These are phyloP conservation scores for Rhodomyrtus psidioides DNA, from an alignment of 441 rosid genomes.

Conservation along the genomic window DNA sequence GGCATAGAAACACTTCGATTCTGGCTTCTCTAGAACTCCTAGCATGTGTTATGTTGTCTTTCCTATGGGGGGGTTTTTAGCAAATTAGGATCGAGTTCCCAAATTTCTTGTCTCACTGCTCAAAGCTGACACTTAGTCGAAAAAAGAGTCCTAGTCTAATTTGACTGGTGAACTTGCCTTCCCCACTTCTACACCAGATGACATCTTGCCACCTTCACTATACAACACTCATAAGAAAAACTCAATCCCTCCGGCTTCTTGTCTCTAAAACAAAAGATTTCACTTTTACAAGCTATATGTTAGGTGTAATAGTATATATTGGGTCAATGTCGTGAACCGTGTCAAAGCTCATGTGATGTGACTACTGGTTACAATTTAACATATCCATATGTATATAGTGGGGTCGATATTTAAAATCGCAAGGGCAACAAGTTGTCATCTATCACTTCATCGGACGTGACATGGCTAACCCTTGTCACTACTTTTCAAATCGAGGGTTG, in stretches of 20 bases:
- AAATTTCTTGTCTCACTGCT: not conserved
- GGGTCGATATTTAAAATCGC: not conserved
- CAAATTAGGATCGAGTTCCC: not conserved
- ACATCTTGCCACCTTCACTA: not conserved
- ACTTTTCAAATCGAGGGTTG: not conserved
- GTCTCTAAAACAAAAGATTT: not conserved
- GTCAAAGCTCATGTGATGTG: not conserved
- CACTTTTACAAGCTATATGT: not conserved
- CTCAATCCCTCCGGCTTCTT: not conserved
- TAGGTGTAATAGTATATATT: not conserved
- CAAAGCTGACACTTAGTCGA: not conserved
- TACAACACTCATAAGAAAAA: not conserved
- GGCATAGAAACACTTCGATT: not conserved
- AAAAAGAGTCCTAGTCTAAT: not conserved
- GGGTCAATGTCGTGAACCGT: not conserved
- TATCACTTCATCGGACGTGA: not conserved
- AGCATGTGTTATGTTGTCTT: not conserved
- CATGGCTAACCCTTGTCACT: fast-evolving
- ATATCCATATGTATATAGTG: not conserved
- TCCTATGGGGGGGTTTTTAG: not conserved
- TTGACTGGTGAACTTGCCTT: not conserved
- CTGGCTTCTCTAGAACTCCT: not conserved
- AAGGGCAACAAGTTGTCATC: not conserved
- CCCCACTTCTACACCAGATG: not conserved
- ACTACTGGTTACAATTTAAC: not conserved